phyloP scores from a whole-genome alignment of 129 eudicot species.

The Apium graveolens region DNA sequence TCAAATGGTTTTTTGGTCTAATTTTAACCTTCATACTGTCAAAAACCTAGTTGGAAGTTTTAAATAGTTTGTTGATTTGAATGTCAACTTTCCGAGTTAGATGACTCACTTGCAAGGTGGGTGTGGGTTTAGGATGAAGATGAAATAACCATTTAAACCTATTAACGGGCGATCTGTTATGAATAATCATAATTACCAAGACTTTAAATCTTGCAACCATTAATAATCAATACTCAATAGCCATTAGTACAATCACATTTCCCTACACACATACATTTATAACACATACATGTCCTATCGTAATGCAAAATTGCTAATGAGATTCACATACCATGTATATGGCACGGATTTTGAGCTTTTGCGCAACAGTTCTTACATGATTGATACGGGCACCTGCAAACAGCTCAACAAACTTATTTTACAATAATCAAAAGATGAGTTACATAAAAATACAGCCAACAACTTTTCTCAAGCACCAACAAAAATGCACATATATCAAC shows the following conservation, averaged over 20 bases:
- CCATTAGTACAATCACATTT: background rate
- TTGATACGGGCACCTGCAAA: constrained; percentile 70
- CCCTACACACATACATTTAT: background rate
- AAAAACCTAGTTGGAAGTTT: no score
- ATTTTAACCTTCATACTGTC: no score
- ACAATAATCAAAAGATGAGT: background rate
- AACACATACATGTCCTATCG: background rate
- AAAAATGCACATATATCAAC: background rate
- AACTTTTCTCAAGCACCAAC: background rate
- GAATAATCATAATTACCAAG: background rate
- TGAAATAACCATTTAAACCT: no score
- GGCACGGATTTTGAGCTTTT: constrained; percentile 95
- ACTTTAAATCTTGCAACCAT: background rate
- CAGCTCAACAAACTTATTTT: constrained; percentile 13
- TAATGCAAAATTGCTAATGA: background rate
- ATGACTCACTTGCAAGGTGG: no score
- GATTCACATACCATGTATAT: constrained; percentile 60
- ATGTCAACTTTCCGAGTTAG: no score
- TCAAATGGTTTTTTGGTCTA: no score
- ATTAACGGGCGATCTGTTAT: background rate
- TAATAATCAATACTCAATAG: background rate
- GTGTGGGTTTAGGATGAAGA: no score
- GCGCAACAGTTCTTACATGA: constrained; percentile 80
- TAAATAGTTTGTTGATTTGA: no score
- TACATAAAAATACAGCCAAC: background rate